A percentile compares a stretch with the other conserved stretches of the same genome.
Evolutionary conservation across 129 eudicot genomes (phyloP).

Genomic region (Chrysanthemum seticuspe): DNA sequence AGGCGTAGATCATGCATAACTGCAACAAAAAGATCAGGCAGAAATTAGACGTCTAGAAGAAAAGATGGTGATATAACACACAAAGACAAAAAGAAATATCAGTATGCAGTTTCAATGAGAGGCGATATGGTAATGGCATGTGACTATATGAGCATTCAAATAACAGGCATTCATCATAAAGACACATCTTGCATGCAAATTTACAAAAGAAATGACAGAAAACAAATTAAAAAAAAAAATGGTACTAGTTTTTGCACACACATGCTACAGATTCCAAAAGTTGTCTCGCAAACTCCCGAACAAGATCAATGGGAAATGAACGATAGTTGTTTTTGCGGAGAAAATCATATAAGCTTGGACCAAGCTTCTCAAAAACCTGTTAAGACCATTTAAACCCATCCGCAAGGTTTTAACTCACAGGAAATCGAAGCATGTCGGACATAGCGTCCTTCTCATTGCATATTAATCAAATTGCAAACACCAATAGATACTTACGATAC

Average conservation of each 20-base stretch:
- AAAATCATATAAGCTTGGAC: slow-evolving; percentile 97
- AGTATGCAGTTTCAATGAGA: slow-evolving; percentile 1
- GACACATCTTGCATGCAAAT: neutral
- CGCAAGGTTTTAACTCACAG: slow-evolving; percentile 65
- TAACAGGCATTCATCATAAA: slow-evolving; percentile 1
- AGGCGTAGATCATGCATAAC: slow-evolving; percentile 94
- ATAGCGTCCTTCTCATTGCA: slow-evolving; percentile 28
- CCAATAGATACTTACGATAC: slow-evolving; percentile 87
- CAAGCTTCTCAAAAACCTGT: slow-evolving; percentile 99
- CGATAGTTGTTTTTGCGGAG: slow-evolving; percentile 98
- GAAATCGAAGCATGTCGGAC: slow-evolving; percentile 47
- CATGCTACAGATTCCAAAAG: slow-evolving; percentile 99
- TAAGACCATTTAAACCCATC: slow-evolving; percentile 69
- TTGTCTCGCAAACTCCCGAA: slow-evolving; percentile 98
- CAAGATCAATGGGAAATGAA: slow-evolving; percentile 98
- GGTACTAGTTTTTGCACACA: slow-evolving; percentile 61
- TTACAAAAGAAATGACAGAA: slow-evolving; percentile 2
- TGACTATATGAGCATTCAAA: slow-evolving; percentile 1
- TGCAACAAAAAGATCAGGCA: slow-evolving; percentile 38
- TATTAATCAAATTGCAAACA: slow-evolving; percentile 41
- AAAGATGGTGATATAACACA: neutral
- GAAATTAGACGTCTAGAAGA: slow-evolving; percentile 15
- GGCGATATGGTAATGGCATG: slow-evolving; percentile 1
- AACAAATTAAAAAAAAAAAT: slow-evolving; percentile 30
- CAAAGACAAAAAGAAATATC: neutral